Conservation (phyloP, 2,329 filamentous ascomycete genomes). For the Calonectria pauciramosa region DNA sequence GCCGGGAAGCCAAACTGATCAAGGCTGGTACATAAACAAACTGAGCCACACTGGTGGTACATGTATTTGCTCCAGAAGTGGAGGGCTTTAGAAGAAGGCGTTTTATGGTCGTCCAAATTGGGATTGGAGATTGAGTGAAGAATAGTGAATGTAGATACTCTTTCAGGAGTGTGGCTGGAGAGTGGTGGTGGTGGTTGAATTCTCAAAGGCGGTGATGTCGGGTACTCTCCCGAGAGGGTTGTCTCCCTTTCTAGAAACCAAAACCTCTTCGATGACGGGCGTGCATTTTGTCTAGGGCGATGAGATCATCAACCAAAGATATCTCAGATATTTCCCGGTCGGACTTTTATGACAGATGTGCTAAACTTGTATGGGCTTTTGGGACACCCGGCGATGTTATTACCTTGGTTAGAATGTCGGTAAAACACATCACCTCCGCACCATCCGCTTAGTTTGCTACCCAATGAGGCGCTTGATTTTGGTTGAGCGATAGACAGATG, state of each 20-base stretch:
- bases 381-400: neutral
- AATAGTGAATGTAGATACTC: neutral
- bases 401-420: constrained; percentile 5
- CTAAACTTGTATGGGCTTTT: neutral
- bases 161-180: neutral
- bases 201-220: neutral
- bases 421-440: neutral
- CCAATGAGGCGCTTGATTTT: neutral
- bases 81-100: neutral
- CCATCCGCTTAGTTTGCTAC: neutral
- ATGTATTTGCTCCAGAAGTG: neutral
- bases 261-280: no score
- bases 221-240: neutral
- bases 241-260: neutral
- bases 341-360: neutral
- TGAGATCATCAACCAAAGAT: neutral
- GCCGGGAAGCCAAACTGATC: neutral
- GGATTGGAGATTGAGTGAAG: no score
- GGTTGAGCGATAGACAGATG: neutral
- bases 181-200: neutral
- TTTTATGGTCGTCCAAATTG: neutral
- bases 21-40: neutral
- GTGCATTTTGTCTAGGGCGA: neutral
- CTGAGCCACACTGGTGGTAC: neutral
- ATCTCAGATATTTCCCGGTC: neutral